phyloP scores from a whole-genome alignment of 192 early-diverging fungal genomes.

The Coemansia sp. region DNA sequence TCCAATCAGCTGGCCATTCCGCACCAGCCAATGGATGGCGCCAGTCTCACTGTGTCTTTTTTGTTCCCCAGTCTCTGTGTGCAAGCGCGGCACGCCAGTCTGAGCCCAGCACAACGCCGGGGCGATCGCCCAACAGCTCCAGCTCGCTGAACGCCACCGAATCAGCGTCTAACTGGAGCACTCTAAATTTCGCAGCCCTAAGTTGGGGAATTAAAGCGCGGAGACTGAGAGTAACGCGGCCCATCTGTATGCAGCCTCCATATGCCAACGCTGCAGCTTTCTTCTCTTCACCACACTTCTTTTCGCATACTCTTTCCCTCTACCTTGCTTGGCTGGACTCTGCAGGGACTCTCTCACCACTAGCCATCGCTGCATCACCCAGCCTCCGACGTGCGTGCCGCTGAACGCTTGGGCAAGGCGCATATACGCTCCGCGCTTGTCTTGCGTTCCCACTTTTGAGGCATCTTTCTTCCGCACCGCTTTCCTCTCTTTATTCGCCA shows the following conservation, averaged over 20 bases:
- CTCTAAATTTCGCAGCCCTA: not conserved
- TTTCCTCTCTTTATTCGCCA: not conserved
- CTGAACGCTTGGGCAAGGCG: conserved; percentile 6
- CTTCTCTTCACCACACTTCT: not conserved
- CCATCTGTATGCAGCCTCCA: conserved; percentile 6
- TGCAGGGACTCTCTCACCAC: conserved; percentile 8
- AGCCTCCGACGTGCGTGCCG: not conserved
- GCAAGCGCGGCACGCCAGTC: not conserved
- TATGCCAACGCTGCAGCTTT: not conserved
- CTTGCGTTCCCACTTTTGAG: not conserved
- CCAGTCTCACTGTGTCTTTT: conserved; percentile 3
- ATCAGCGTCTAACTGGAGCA: not conserved
- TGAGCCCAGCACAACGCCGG: not conserved
- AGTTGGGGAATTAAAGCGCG: not conserved
- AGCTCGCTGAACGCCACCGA: conserved; percentile 3
- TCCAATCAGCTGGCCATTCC: conserved; percentile 1
- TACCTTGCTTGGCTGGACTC: conserved; percentile 12
- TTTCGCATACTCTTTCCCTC: conserved; percentile 1
- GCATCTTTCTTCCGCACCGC: not conserved
- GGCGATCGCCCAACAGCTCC: conserved; percentile 6
- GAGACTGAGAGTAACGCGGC: not conserved
- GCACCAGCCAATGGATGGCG: conserved; percentile 10
- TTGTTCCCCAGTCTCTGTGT: not conserved
- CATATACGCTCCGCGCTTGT: not conserved
- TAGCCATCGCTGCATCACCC: conserved; percentile 4